Percentiles rank a stretch among this genome's conserved stretches.
Conservation (phyloP, 2,329 filamentous ascomycete genomes). For the Dothidotthia symphoricarpi region DNA sequence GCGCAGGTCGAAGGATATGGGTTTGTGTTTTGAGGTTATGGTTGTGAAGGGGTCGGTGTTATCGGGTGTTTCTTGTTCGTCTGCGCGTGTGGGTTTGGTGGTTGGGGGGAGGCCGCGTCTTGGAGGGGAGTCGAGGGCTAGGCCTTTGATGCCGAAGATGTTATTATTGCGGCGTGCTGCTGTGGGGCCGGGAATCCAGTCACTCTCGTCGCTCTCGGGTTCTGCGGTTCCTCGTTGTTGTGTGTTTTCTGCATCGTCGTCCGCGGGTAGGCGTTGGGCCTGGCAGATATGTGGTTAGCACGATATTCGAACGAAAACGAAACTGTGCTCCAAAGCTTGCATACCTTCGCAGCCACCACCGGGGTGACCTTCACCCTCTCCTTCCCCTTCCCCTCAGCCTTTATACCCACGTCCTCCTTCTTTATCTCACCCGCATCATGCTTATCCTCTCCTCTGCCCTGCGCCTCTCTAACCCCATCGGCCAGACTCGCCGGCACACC, state of each 20-base stretch:
- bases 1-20: slow-evolving; percentile 21
- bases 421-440: slow-evolving; percentile 7
- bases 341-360: slow-evolving; percentile 14
- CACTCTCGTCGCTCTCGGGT: slow-evolving; percentile 34
- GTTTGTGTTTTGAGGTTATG: slow-evolving; percentile 18
- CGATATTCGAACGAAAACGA: too few species aligned
- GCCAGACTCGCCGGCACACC: slow-evolving; percentile 49
- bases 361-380: slow-evolving; percentile 20
- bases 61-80: slow-evolving; percentile 14
- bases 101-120: slow-evolving; percentile 15
- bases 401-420: slow-evolving; percentile 5
- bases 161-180: slow-evolving; percentile 17
- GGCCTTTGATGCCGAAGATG: slow-evolving; percentile 33
- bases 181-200: slow-evolving; percentile 39
- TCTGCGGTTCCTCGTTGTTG: slow-evolving; percentile 23
- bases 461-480: slow-evolving; percentile 53
- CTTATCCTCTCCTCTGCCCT: slow-evolving; percentile 54
- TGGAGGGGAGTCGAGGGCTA: slow-evolving; percentile 23
- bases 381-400: slow-evolving; percentile 20
- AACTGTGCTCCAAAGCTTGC: too few species aligned
- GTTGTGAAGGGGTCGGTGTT: slow-evolving; percentile 27
- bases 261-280: slow-evolving; percentile 13
- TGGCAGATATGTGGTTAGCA: too few species aligned
- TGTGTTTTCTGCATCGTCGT: slow-evolving; percentile 38
- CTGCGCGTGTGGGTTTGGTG: slow-evolving; percentile 1